Base-by-base conservation (phyloP, 164 flowering plant species). In the Piper longum region DNA sequence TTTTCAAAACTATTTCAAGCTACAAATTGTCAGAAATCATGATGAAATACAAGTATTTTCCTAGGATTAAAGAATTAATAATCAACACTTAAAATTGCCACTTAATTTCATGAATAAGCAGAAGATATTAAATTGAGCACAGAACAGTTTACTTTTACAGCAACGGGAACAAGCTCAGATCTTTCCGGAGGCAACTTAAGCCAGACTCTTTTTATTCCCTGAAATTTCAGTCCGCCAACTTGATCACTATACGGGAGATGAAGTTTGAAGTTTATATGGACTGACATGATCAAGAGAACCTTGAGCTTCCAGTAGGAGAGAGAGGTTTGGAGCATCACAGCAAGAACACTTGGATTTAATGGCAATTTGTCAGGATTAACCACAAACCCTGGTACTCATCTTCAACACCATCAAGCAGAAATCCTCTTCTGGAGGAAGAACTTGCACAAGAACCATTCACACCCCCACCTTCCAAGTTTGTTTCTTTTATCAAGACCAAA, bases 171-270 rank as follows among this genome's bases (percentile, higher is more conserved):
- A 58, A 85, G 81, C 48, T 80, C 84, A 65, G 80, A 74, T 70
- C 78, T 80, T 57, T 80, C 83, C 43, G 43, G 56, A 26, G 66
- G 61, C 69, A 85, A 69, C 70, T 80, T 80, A 41, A 82, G 78
- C 85, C 89, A 82, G 60, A 82, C 41, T 14, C 87, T 83, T 70
- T 69, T 81, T 67, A 78, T 85, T 45, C 82, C 82, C 87, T 85
- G 79, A 77, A 77, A 44, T 39, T 7, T 16, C 5, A 44, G 19
- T n/a, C 59, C 8, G 14, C 19, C 39, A 39, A 41, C 39, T 62
- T 7, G 14, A 11, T 41, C 43, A 60, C 16, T 40, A 45, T 4
- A 18, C 52, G 39, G 13, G 41, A 3, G 1, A n/a, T 7, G 12
- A 45, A 45, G 4, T n/a, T 14, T 16, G 7, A 4, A 12, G 2